Evolutionary conservation across 805 yeast genomes (phyloP), one percentile per base, ranked within the genome.

Genomic region (Candida ponderosae): DNA sequence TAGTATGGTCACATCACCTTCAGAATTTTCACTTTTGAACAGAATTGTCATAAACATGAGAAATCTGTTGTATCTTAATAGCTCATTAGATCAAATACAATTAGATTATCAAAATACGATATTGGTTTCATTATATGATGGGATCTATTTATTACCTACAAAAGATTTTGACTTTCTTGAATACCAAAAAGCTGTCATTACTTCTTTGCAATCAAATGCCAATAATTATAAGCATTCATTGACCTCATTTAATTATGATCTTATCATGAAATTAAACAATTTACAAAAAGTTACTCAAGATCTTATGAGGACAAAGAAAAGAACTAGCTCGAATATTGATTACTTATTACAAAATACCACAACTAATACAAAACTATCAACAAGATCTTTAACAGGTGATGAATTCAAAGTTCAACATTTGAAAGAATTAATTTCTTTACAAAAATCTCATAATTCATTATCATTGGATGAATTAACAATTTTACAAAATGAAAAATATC

Each of bases 211-310:
- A 11, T 24, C 28, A 24, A 13, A 13, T 24, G 15, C 11, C 14
- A 11, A 11, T 13, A 14, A 24, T 24, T 5, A 24, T 24, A 24
- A 24, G 14, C n/a, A 24, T 24, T 24, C 7, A 8, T 9, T 24
- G 14, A 36, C 33, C 9, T 53, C 65, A 1, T 54, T 67, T 37
- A 49, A 63, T 0, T 67, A 59, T 43, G 71, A 66, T 38, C 63
- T 60, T 20, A 54, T 64, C 11, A 63, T 67, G 70, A 66, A 64
- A 36, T 37, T 67, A 40, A 63, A 63, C 35, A 65, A 65, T 23
- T 44, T 62, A 13, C 60, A 62, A 14, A 41, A 53, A 15, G 62
- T 66, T 35, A 54, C 64, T 10, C 51, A 54, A 23, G 72, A 67
- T 36, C 36, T 63, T 18, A 36, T 37, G 16, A 29, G 18, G 4